These are phyloP conservation scores for Paramecium tetraurelia DNA, from an alignment of 73 alveolate genomes.

Conservation along the genomic window DNA sequence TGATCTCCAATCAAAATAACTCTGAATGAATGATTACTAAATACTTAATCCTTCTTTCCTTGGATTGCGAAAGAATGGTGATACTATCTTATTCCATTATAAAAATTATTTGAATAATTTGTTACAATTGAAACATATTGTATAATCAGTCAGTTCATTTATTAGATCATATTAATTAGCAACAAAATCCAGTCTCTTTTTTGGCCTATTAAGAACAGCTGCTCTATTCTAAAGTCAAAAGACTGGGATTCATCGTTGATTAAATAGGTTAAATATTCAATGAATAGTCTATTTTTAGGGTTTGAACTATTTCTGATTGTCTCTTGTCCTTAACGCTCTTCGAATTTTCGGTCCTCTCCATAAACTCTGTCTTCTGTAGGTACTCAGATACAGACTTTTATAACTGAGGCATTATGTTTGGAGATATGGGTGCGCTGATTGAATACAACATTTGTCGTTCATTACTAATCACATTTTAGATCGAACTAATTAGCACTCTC, in stretches of 20 bases:
- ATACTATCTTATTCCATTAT: slow-evolving; percentile 37
- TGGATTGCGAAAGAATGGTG: background rate
- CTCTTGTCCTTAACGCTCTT: background rate
- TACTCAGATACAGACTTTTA: background rate
- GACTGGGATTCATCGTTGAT: background rate
- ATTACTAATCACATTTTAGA: background rate
- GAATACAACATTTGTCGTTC: background rate
- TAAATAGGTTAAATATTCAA: background rate
- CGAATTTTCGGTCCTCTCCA: background rate
- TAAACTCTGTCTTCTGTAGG: background rate
- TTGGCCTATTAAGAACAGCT: background rate
- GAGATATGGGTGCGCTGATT: background rate
- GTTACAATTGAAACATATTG: background rate
- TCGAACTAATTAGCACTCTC: background rate
- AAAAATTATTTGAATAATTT: background rate
- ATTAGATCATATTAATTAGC: background rate
- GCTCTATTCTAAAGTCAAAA: background rate
- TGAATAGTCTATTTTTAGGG: background rate
- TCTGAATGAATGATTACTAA: background rate
- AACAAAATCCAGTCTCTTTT: background rate
- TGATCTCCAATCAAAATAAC: slow-evolving; percentile 35
- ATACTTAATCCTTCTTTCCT: background rate
- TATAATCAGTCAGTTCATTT: background rate
- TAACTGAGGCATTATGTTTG: background rate
- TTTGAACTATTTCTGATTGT: background rate